phyloP scores from a whole-genome alignment of 1,139 yeast species.

The Lodderomyces beijingensis region DNA sequence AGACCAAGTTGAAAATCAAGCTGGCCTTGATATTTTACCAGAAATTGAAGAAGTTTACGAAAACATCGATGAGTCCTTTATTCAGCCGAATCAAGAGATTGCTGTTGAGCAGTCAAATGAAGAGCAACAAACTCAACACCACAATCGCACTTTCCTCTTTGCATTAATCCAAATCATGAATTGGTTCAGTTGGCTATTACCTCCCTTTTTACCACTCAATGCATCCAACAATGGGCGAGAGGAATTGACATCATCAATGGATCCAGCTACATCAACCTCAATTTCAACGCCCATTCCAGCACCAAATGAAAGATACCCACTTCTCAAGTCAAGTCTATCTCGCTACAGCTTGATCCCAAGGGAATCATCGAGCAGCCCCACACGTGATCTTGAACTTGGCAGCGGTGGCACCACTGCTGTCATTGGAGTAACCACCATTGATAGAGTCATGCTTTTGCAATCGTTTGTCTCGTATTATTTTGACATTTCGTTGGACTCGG shows the following conservation, averaged over 20 bases:
- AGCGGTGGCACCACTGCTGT: background rate
- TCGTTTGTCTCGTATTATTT: constrained; percentile 19
- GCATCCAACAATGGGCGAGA: background rate
- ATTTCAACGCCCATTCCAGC: background rate
- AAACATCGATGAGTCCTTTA: constrained; percentile 6
- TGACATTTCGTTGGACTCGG: constrained; percentile 12
- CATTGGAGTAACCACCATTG: background rate
- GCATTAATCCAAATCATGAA: constrained; percentile 10
- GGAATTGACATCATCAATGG: background rate
- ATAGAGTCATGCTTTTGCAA: constrained; percentile 13
- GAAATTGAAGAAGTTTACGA: constrained; percentile 9
- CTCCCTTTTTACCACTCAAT: constrained; percentile 18
- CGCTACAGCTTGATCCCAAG: constrained; percentile 8
- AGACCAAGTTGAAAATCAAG: background rate
- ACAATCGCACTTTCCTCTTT: background rate
- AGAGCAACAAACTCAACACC: background rate
- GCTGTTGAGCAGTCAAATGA: background rate
- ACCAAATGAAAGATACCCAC: constrained; percentile 10
- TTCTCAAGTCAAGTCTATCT: constrained; percentile 11
- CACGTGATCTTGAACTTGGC: background rate
- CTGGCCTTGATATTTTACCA: constrained; percentile 5
- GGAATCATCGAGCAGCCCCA: background rate
- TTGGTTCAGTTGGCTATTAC: constrained; percentile 23
- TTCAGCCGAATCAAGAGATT: no score
- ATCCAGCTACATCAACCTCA: background rate